Percentiles rank a stretch among this genome's conserved stretches.
These are phyloP conservation scores for Monascus purpureus DNA, from an alignment of 495 filamentous ascomycete genomes.

Conservation along the genomic window DNA sequence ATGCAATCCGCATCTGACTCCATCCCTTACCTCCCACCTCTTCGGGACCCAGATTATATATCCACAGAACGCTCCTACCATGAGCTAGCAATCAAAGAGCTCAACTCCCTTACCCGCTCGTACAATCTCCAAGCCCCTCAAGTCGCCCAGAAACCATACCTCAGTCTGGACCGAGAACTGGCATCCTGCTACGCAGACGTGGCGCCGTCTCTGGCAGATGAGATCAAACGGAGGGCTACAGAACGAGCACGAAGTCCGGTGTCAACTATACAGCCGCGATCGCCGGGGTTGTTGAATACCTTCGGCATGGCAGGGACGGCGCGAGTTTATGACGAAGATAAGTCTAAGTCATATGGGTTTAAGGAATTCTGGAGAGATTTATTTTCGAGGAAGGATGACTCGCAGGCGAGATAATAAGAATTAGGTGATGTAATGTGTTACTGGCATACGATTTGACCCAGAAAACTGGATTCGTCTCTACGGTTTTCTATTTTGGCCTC, in stretches of 20 bases:
- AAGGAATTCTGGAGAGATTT: slow-evolving; percentile 80
- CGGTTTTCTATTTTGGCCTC: too few relatives aligned
- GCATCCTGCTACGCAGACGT: slow-evolving; percentile 70
- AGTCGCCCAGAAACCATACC: slow-evolving; percentile 88
- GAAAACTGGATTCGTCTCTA: too few relatives aligned
- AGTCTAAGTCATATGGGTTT: slow-evolving; percentile 62
- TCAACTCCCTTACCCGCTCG: slow-evolving; percentile 69
- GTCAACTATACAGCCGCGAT: slow-evolving; percentile 14
- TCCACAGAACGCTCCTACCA: slow-evolving; percentile 62
- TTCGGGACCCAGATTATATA: slow-evolving; percentile 38
- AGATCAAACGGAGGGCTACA: slow-evolving; percentile 56
- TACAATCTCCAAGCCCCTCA: slow-evolving; percentile 94
- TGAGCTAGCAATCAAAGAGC: slow-evolving; percentile 57
- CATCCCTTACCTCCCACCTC: slow-evolving; percentile 26
- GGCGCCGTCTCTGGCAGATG: slow-evolving; percentile 56
- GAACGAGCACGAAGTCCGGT: slow-evolving; percentile 29
- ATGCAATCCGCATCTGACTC: slow-evolving; percentile 5
- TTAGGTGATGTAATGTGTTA: neutral
- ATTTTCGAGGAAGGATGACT: slow-evolving; percentile 33
- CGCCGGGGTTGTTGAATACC: slow-evolving; percentile 37
- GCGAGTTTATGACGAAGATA: slow-evolving; percentile 56
- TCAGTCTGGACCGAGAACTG: slow-evolving; percentile 71
- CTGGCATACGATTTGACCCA: neutral
- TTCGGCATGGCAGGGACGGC: slow-evolving; percentile 36
- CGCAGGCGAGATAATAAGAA: slow-evolving; percentile 1